Conservation (phyloP, 2,329 filamentous ascomycete genomes). For the Cordyceps tenuipes region DNA sequence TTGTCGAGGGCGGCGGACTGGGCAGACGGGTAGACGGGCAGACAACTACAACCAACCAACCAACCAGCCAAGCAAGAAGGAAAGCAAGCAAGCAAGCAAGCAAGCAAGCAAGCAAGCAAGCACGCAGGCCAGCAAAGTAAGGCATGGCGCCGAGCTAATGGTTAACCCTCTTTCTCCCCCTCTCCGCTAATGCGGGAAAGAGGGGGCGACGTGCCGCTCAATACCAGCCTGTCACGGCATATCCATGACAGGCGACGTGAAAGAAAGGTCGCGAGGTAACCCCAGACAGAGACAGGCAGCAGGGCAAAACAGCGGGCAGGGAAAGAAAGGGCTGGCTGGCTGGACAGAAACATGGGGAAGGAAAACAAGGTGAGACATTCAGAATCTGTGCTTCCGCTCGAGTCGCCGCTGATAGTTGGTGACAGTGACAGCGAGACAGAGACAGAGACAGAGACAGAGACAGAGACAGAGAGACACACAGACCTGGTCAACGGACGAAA, state of each 20-base stretch:
- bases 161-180: neutral
- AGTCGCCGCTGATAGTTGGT: too few species aligned
- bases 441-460: neutral
- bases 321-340: neutral
- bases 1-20: too few species aligned
- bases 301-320: neutral
- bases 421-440: neutral
- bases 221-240: neutral
- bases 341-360: neutral
- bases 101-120: neutral
- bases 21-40: too few species aligned
- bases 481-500: neutral
- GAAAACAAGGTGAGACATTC: constrained; percentile 6
- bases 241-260: neutral
- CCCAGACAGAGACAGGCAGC: neutral
- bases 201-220: neutral
- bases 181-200: neutral
- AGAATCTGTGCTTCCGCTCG: neutral
- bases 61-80: too few species aligned
- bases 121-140: too few species aligned
- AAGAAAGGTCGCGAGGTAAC: neutral
- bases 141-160: constrained; percentile 1
- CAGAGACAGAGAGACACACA: too few species aligned
- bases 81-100: too few species aligned
- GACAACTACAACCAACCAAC: too few species aligned